Conservation (phyloP, 2,329 filamentous ascomycete species). For the Fusarium setosum region DNA sequence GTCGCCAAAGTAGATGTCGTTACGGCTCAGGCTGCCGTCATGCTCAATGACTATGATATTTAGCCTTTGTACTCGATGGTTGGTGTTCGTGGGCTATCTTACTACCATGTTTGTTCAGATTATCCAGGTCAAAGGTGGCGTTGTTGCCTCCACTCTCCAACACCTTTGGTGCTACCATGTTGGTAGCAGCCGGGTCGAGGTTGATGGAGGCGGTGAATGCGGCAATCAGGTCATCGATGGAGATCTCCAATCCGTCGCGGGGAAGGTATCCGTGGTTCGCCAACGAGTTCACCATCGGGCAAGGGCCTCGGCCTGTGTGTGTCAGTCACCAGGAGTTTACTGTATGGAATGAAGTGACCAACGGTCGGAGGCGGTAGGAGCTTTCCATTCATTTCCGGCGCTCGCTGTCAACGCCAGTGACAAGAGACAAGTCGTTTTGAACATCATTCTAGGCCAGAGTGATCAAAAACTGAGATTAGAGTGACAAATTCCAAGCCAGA, state of each 20-base stretch:
- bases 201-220: conserved; percentile 39
- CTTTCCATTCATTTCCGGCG: conserved; percentile 29
- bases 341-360: not conserved
- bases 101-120: conserved; percentile 34
- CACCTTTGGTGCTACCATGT: conserved; percentile 34
- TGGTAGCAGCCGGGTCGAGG: conserved; percentile 37
- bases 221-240: conserved; percentile 26
- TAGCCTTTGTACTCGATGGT: not conserved
- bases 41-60: conserved; percentile 31
- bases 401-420: conserved; percentile 25
- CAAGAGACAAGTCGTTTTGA: too few species aligned
- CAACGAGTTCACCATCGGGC: conserved; percentile 35
- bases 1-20: conserved; percentile 35
- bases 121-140: conserved; percentile 35
- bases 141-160: conserved; percentile 32
- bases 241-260: conserved; percentile 30
- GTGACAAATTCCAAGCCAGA: too few species aligned
- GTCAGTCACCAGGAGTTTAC: not conserved
- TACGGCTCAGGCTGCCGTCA: conserved; percentile 38
- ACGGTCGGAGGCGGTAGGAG: conserved; percentile 28
- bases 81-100: not conserved
- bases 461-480: too few species aligned
- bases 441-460: too few species aligned
- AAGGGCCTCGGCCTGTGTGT: conserved; percentile 32
- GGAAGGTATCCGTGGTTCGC: conserved; percentile 41